Percentiles rank a stretch among this genome's conserved stretches.
phyloP scores from a whole-genome alignment of 306 rosid species.

The Sophora flavescens region DNA sequence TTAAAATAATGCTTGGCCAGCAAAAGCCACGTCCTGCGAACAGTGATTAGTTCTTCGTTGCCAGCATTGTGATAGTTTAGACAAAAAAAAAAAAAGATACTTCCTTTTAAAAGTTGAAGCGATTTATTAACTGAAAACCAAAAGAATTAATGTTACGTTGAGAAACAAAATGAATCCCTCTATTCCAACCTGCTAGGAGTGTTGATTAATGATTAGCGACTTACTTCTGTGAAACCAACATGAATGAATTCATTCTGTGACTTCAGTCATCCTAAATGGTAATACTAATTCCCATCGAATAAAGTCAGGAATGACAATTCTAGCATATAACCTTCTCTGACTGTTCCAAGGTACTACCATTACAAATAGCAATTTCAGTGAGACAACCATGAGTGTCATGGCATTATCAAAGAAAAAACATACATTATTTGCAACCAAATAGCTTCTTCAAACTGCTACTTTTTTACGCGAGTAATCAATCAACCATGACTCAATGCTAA shows the following conservation, averaged over 20 bases:
- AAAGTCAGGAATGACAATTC: neutral
- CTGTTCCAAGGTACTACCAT: neutral
- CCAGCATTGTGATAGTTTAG: too few relatives aligned
- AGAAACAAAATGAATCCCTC: neutral
- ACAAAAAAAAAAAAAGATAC: too few relatives aligned
- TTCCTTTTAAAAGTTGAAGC: too few relatives aligned
- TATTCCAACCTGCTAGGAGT: neutral
- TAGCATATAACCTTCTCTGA: neutral
- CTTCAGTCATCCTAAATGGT: neutral
- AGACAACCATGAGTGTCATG: neutral
- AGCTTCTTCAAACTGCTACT: neutral
- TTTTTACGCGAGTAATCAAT: neutral
- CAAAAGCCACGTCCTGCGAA: too few relatives aligned
- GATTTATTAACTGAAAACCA: neutral
- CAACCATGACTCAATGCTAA: constrained; percentile 2
- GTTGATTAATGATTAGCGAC: neutral
- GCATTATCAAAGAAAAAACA: neutral
- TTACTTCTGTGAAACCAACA: neutral
- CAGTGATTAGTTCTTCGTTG: too few relatives aligned
- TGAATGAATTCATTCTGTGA: neutral
- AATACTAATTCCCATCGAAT: neutral
- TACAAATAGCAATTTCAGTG: neutral
- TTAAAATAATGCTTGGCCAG: too few relatives aligned
- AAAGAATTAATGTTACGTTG: neutral
- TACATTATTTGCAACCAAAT: neutral